A percentile compares a stretch with the other conserved stretches of the same genome.
Evolutionary conservation across 257 asterid species (phyloP).

Genomic region (Paraleonurus japonicus): DNA sequence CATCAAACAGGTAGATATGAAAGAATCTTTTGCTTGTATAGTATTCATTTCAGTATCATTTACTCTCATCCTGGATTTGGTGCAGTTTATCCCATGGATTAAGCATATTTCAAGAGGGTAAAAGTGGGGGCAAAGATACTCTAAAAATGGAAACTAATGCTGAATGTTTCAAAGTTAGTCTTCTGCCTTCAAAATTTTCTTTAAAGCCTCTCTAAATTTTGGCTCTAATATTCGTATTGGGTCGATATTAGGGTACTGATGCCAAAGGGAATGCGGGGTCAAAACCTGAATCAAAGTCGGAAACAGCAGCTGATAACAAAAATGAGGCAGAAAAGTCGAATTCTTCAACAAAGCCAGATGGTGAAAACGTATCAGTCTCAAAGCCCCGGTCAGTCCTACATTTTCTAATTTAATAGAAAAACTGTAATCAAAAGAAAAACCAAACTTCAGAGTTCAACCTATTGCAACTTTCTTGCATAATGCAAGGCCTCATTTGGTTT

Average conservation of each 20-base stretch:
- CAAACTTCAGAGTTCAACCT: background rate
- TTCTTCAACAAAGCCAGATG: constrained; percentile 53
- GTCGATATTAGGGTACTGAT: constrained; percentile 40
- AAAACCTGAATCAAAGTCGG: constrained; percentile 58
- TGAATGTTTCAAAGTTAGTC: constrained; percentile 68
- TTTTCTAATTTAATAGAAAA: background rate
- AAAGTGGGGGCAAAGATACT: constrained; percentile 57
- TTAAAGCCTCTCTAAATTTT: background rate
- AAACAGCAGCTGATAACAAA: constrained; percentile 47
- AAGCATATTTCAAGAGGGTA: constrained; percentile 80
- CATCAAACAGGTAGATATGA: constrained; percentile 67
- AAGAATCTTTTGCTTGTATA: constrained; percentile 10
- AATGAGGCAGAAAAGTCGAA: constrained; percentile 57
- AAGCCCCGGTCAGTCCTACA: constrained; percentile 61
- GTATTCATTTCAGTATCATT: background rate
- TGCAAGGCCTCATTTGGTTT: background rate
- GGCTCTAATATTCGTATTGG: constrained; percentile 13
- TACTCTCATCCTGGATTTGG: constrained; percentile 18
- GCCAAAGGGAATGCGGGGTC: constrained; percentile 37
- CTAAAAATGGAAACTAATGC: constrained; percentile 74
- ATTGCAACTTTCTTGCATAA: constrained; percentile 2
- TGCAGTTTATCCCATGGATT: constrained; percentile 90
- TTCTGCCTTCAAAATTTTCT: constrained; percentile 3
- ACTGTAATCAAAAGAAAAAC: background rate
- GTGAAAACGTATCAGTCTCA: constrained; percentile 44